These are phyloP conservation scores for Sapria himalayana DNA, from an alignment of 345 rosid species.

Conservation along the genomic window DNA sequence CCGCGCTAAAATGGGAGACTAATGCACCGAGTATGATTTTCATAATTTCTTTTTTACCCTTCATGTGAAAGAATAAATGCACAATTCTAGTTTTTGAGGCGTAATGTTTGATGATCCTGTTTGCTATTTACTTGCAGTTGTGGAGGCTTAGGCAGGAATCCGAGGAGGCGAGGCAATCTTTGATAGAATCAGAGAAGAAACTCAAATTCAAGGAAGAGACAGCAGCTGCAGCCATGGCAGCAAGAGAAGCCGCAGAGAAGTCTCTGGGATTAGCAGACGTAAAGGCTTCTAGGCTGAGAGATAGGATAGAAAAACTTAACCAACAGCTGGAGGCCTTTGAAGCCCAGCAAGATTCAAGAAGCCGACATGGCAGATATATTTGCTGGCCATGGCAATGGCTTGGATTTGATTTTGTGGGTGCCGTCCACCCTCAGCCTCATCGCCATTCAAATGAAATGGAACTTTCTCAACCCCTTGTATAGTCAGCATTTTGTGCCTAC, in stretches of 20 bases:
- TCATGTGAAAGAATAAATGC: too few relatives aligned
- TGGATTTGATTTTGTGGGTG: conserved; percentile 74
- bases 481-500: too few relatives aligned
- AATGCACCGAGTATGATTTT: too few relatives aligned
- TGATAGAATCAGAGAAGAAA: conserved; percentile 71
- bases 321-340: conserved; percentile 69
- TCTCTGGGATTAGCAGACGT: conserved; percentile 68
- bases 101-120: too few relatives aligned
- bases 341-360: conserved; percentile 33
- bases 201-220: conserved; percentile 90
- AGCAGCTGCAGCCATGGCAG: conserved; percentile 90
- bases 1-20: too few relatives aligned
- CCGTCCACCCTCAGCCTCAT: conserved; percentile 22
- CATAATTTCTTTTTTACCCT: too few relatives aligned
- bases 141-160: conserved; percentile 51
- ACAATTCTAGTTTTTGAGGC: too few relatives aligned
- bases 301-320: conserved; percentile 72
- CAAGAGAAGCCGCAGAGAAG: conserved; percentile 96
- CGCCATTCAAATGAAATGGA: conserved; percentile 81
- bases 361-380: conserved; percentile 35
- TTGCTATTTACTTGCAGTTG: conserved; percentile 24
- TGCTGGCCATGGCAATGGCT: conserved; percentile 99
- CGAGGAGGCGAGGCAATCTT: conserved; percentile 59
- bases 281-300: conserved; percentile 82
- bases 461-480: conserved; percentile 89